phyloP scores from a whole-genome alignment of 2,329 filamentous ascomycete genomes.

The Penicillium aurantiogriseum region DNA sequence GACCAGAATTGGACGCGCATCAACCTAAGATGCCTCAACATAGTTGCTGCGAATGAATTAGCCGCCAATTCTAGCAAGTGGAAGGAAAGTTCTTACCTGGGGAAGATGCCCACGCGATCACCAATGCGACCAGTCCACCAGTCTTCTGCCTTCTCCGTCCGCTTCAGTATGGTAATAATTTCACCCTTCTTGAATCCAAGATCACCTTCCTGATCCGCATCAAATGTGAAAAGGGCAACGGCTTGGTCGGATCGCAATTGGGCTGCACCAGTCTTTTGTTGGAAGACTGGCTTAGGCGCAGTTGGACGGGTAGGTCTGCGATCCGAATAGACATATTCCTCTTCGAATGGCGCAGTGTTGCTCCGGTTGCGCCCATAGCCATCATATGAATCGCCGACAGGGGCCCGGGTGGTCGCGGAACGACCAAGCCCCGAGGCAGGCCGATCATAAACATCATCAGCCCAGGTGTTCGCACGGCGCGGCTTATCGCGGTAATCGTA shows the following conservation, averaged over 20 bases:
- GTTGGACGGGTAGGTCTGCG: conserved; percentile 73
- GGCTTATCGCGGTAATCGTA: conserved; percentile 57
- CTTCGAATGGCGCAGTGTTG: conserved; percentile 41
- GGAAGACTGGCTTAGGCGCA: conserved; percentile 85
- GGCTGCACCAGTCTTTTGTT: conserved; percentile 40
- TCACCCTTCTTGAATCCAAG: conserved; percentile 97
- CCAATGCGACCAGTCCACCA: conserved; percentile 98
- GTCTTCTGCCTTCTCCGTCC: conserved; percentile 88
- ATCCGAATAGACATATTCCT: conserved; percentile 57
- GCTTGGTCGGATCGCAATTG: conserved; percentile 68
- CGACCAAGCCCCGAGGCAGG: conserved; percentile 35
- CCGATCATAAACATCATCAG: conserved; percentile 50
- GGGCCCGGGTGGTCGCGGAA: conserved; percentile 36
- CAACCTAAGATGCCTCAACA: conserved; percentile 33
- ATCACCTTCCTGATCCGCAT: conserved; percentile 89
- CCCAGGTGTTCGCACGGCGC: conserved; percentile 49
- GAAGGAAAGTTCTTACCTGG: conserved; percentile 56
- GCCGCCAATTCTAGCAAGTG: background rate
- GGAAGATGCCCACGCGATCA: conserved; percentile 84
- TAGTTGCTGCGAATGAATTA: conserved; percentile 34
- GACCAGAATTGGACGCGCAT: conserved; percentile 13
- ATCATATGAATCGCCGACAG: conserved; percentile 30
- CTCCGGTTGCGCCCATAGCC: conserved; percentile 34
- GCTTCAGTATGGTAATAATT: conserved; percentile 89
- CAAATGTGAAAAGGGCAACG: conserved; percentile 88